phyloP scores from a whole-genome alignment of 176 grass and related monocot species.

The Oryza rufipogon region DNA sequence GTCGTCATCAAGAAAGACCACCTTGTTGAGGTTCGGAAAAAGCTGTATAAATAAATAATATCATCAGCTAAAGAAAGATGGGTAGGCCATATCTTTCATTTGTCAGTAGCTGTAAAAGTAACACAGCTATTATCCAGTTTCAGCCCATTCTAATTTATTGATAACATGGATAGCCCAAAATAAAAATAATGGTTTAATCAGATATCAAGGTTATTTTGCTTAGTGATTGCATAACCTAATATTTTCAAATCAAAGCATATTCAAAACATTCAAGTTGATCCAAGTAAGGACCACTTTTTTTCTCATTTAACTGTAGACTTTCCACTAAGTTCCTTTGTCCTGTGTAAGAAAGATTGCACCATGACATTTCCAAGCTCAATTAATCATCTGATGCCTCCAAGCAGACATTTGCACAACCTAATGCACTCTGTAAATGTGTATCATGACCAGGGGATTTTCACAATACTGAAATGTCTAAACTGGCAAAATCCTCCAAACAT shows the following conservation, averaged over 20 bases:
- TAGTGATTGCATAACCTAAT: constrained; percentile 9
- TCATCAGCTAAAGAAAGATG: constrained; percentile 22
- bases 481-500: constrained; percentile 3
- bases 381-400: not conserved
- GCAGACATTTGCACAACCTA: constrained; percentile 15
- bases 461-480: constrained; percentile 7
- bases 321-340: constrained; percentile 3
- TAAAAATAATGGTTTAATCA: not conserved
- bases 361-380: not conserved
- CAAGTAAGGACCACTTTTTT: not conserved
- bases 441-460: constrained; percentile 1
- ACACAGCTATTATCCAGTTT: constrained; percentile 6
- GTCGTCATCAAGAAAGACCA: constrained; percentile 94
- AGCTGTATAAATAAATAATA: constrained; percentile 61
- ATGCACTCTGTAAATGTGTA: constrained; percentile 11
- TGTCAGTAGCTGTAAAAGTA: not conserved
- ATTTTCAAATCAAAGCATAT: constrained; percentile 6
- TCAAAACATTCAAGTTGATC: constrained; percentile 24
- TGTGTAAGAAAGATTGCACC: constrained; percentile 7
- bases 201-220: constrained; percentile 19
- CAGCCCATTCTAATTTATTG: constrained; percentile 21
- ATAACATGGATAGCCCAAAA: not conserved
- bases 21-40: constrained; percentile 88
- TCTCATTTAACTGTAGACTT: not conserved
- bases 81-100: not conserved